A percentile compares a stretch with the other conserved stretches of the same genome.
Evolutionary conservation across 495 filamentous ascomycete genomes (phyloP).

Genomic region (Xylaria castorea): DNA sequence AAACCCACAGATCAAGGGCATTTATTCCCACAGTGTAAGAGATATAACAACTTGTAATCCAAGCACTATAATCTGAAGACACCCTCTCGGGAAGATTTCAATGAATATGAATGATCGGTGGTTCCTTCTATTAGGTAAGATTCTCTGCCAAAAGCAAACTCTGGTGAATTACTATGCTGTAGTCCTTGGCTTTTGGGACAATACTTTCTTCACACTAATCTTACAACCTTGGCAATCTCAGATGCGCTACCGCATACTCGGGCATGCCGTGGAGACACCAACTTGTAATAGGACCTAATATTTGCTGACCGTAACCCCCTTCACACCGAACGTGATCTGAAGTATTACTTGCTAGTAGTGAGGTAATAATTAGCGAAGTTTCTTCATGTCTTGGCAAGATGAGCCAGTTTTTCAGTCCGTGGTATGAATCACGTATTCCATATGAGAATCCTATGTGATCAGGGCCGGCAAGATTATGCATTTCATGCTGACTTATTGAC

Average conservation of each 20-base stretch:
- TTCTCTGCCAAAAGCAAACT: background rate
- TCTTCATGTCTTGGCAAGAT: background rate
- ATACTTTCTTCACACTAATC: background rate
- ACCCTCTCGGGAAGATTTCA: no score
- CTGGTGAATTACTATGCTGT: background rate
- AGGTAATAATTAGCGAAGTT: background rate
- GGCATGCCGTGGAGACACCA: background rate
- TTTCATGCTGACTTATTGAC: slow-evolving; percentile 1
- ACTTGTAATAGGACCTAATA: background rate
- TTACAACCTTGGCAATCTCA: background rate
- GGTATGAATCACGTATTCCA: background rate
- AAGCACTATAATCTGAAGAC: background rate
- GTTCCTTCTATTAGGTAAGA: background rate
- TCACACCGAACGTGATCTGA: background rate
- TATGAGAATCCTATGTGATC: background rate
- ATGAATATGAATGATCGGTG: background rate
- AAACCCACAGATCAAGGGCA: no score
- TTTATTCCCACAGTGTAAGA: background rate
- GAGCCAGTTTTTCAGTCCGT: background rate
- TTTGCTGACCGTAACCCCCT: background rate
- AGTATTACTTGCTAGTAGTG: background rate
- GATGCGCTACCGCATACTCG: background rate
- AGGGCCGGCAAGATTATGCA: background rate
- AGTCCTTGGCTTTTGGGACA: background rate
- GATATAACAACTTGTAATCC: background rate